These are phyloP conservation scores for Conoideocrella luteorostrata DNA, from an alignment of 2,329 filamentous ascomycete species.

Conservation along the genomic window DNA sequence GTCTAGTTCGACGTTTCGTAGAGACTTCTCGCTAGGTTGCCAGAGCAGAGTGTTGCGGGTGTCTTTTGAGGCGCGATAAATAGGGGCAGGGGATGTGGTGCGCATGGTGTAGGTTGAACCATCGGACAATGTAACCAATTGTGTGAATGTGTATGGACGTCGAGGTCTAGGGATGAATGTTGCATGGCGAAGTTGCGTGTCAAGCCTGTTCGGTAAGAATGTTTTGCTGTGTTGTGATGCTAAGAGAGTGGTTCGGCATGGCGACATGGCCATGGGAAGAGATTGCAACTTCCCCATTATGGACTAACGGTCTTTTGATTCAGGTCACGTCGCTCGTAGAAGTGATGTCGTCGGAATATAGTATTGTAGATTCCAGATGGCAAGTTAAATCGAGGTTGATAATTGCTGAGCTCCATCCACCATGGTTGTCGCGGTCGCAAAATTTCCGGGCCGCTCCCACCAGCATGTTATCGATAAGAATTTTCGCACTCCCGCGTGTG, in stretches of 20 bases:
- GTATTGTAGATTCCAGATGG: too few relatives aligned
- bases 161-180: constrained; percentile 83
- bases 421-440: constrained; percentile 14
- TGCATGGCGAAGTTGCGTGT: constrained; percentile 65
- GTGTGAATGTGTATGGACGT: constrained; percentile 94
- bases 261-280: constrained; percentile 21
- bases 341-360: too few relatives aligned
- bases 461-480: constrained; percentile 10
- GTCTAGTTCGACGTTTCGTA: constrained; percentile 87
- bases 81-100: constrained; percentile 62
- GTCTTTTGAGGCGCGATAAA: constrained; percentile 66
- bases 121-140: constrained; percentile 87
- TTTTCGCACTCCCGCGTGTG: not conserved
- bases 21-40: constrained; percentile 77
- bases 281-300: constrained; percentile 24
- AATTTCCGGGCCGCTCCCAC: constrained; percentile 15
- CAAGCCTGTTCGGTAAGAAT: constrained; percentile 18
- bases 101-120: constrained; percentile 77
- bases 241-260: constrained; percentile 17
- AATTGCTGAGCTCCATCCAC: not conserved
- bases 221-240: constrained; percentile 16
- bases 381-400: not conserved
- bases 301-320: not conserved
- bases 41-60: constrained; percentile 83
- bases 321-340: too few relatives aligned